Evolutionary conservation across 2,329 filamentous ascomycete species (phyloP), one percentile per base, ranked within the genome.

Genomic region (Sclerotinia spermophila): DNA sequence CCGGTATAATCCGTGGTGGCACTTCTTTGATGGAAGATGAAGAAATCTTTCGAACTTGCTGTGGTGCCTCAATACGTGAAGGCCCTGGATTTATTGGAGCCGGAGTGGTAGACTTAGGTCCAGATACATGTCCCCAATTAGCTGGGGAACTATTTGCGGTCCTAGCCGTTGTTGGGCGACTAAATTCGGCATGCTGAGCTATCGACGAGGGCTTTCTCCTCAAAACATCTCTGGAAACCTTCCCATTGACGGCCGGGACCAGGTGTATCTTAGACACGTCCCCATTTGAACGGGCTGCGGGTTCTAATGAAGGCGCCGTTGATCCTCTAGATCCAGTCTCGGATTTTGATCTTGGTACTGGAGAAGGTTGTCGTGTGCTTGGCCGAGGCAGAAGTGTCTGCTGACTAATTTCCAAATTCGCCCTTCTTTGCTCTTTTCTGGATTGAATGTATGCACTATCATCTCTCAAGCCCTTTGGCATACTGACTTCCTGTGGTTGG

Each of bases 191-290:
- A 33, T 84, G 81, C 69, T 82, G 81, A 2, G 83, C 79, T 53
- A 84, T 77, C 17, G 81, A 82, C 21, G 85, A 84, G 69, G 83
- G 82, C 76, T 87, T 88, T 74, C 83, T 83, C 74, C 84, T 81
- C 62, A 87, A 77, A 13, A 83, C 80, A 75, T 83, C 84, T 55
- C 82, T 82, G 38, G 78, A 77, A n/a, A 75, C 72, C 55, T 79
- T 79, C 45, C 69, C 74, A 48, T 72, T 77, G 45, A 77, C 64
- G 68, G 76, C 72, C 13, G 72, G 73, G 33, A 68, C 53, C 15
- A 72, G 48, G 13, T 62, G 45, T 6, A 45, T 35, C 19, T 13
- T 35, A 42, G 64, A 35, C 21, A 58, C 40, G n/a, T 70, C 38
- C 65, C 72, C 75, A 27, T 59, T 71, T 19, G 68, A 42, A 53